Evolutionary conservation across 2,329 filamentous ascomycete species (phyloP).

Genomic region (Stachybotrys elegans): DNA sequence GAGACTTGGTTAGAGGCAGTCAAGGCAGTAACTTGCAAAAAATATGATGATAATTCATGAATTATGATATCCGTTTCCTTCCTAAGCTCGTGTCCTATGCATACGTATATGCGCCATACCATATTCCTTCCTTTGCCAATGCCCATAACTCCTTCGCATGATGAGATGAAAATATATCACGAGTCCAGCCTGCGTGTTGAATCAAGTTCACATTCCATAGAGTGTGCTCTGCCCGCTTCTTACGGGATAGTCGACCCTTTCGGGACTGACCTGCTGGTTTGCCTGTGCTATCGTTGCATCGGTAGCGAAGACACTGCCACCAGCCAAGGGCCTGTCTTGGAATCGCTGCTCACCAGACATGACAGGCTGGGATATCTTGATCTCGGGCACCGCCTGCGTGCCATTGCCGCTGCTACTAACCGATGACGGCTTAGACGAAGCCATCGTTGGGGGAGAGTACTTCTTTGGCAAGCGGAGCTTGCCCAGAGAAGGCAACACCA

Average conservation of each 20-base stretch:
- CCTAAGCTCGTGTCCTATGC: too few species aligned
- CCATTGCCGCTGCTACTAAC: slow-evolving; percentile 7
- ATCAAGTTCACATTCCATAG: slow-evolving; percentile 10
- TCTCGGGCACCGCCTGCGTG: too few species aligned
- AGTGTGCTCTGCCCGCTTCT: slow-evolving; percentile 29
- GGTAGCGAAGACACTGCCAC: slow-evolving; percentile 3
- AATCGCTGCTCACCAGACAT: slow-evolving; percentile 19
- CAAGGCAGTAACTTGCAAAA: too few species aligned
- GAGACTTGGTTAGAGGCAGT: slow-evolving; percentile 53
- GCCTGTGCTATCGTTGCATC: slow-evolving; percentile 1
- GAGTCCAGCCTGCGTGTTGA: too few species aligned
- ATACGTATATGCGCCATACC: too few species aligned
- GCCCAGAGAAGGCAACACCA: slow-evolving; percentile 31
- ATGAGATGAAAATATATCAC: too few species aligned
- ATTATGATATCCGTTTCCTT: too few species aligned
- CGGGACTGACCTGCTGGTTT: slow-evolving; percentile 3
- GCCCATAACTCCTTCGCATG: too few species aligned
- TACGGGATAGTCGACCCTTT: slow-evolving; percentile 24
- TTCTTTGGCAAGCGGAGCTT: slow-evolving; percentile 35
- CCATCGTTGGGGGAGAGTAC: slow-evolving; percentile 32
- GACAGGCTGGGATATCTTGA: slow-evolving; percentile 25
- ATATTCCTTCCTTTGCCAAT: too few species aligned
- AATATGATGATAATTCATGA: too few species aligned
- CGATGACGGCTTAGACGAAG: slow-evolving; percentile 23
- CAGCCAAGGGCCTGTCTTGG: slow-evolving; percentile 16